Evolutionary conservation across 345 rosid genomes (phyloP).

Genomic region (Erucastrum elatum): DNA sequence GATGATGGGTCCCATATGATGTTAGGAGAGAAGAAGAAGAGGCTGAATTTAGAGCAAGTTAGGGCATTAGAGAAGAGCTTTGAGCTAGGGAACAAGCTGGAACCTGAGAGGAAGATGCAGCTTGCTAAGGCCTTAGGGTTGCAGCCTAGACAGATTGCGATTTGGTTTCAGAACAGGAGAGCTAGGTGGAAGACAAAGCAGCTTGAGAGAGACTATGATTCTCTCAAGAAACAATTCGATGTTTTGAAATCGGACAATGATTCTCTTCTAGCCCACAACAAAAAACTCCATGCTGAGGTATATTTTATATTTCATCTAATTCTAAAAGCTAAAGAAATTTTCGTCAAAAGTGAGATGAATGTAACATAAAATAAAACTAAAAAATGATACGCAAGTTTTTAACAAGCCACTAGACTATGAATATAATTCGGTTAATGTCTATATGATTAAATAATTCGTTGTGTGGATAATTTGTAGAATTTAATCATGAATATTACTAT

Average conservation of each 20-base stretch:
- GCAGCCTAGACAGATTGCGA: conserved; percentile 72
- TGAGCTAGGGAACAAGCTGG: conserved; percentile 75
- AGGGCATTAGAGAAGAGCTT: conserved; percentile 76
- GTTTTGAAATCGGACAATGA: conserved; percentile 65
- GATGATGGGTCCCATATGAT: conserved; percentile 75
- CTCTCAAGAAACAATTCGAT: conserved; percentile 64
- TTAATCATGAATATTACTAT: background rate
- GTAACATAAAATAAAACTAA: background rate
- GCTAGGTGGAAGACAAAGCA: conserved; percentile 85
- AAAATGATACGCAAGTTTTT: background rate
- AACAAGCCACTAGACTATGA: conserved; percentile 9
- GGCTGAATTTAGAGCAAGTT: conserved; percentile 72
- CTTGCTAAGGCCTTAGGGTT: conserved; percentile 67
- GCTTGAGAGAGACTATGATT: conserved; percentile 67
- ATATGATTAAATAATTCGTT: background rate
- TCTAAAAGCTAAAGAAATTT: background rate
- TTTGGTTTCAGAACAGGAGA: conserved; percentile 79
- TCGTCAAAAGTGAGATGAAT: background rate
- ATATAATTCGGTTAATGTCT: background rate
- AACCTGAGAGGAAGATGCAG: conserved; percentile 73
- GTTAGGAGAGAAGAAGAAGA: conserved; percentile 73
- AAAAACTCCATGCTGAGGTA: conserved; percentile 71
- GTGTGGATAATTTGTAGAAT: background rate
- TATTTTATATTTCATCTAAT: conserved; percentile 4
- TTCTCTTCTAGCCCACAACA: conserved; percentile 61